Base-by-base conservation (phyloP, 2,329 filamentous ascomycete genomes). In the Ceratocystis cacaofunesta region DNA sequence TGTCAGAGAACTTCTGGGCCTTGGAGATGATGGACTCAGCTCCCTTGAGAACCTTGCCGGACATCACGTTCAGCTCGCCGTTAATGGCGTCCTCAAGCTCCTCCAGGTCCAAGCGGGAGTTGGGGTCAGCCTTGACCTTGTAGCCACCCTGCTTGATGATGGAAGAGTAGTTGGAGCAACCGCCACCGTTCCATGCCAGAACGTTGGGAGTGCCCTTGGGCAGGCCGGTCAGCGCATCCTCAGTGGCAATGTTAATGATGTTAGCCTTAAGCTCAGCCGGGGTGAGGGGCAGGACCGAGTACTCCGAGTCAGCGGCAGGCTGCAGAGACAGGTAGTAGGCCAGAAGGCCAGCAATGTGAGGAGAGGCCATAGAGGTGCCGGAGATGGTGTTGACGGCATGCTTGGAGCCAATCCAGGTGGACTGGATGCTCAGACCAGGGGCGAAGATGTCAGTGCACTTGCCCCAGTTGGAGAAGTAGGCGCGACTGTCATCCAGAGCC, bases 391-490 rank as follows among this genome's bases (percentile, higher is more conserved):
- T 99, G 80, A 90, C 85, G 73, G 94, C 92, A 73, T 92, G 87
- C 78, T 94, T 89, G 85, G 88, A 92, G 75, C 95, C 94, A 72
- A 95, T 96, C 94, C 94, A 99, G 76, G 94, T 97, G 70, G 94
- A 99, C 72, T 90, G 85, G 73, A 99, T 96, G 86, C 91, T 96
- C 73, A 96, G 83, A 74, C 94, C 94, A 68, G 94, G 94, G 69
- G 92, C 94, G 73, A 99, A 99, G 82, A 99, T 96, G 78, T 99
- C 94, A 76, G 92, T 96, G 85, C 94, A 99, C 83, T 92, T 94
- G 77, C 94, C 94, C 78, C 87, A 97, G 89, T 99, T 99, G 85
- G 95, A 99, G 86, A 99, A 99, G 85, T 97, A 99, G 70, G 94
- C 94, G 78, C 94, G 92, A 82, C 90, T 90, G 75, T 99, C 94